These are phyloP conservation scores for Epithele typhae DNA, from an alignment of 768 basidiomycete genomes.

Conservation along the genomic window DNA sequence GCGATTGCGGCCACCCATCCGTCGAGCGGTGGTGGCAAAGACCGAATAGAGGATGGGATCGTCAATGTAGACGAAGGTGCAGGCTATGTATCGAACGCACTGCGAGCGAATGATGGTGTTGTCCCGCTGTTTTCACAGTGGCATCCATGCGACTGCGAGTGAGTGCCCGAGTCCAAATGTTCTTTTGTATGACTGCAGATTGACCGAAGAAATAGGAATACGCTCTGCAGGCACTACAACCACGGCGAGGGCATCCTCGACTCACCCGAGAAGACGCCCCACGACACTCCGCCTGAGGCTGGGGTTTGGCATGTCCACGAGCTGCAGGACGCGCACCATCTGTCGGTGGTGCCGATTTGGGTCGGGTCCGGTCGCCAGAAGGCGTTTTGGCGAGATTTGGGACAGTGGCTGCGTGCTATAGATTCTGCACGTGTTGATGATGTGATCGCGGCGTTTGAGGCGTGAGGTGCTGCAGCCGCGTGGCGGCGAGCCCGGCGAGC, in stretches of 20 bases:
- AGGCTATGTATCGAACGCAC: conserved; percentile 1
- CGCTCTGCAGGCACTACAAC: conserved; percentile 14
- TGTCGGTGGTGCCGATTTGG: conserved; percentile 39
- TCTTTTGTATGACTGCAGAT: too few species aligned
- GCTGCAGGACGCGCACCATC: conserved; percentile 32
- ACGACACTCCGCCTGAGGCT: conserved; percentile 16
- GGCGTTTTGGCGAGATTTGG: conserved; percentile 36
- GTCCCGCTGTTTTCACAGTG: conserved; percentile 48
- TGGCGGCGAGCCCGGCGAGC: too few species aligned
- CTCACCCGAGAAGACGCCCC: background rate
- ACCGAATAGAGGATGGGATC: background rate
- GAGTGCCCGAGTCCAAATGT: conserved; percentile 7
- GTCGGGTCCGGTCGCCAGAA: conserved; percentile 30
- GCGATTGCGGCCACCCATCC: background rate
- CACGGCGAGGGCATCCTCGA: conserved; percentile 6
- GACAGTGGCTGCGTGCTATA: conserved; percentile 33
- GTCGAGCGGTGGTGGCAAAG: background rate
- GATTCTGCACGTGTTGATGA: conserved; percentile 25
- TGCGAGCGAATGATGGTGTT: conserved; percentile 43
- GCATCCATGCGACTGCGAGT: conserved; percentile 46
- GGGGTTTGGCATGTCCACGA: conserved; percentile 41
- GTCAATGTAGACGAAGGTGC: conserved; percentile 1
- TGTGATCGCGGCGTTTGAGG: background rate
- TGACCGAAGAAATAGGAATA: background rate
- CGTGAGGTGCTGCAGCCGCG: too few species aligned